Base-by-base conservation (phyloP, 23 red algal genomes). In the Pyropia yezoensis region DNA sequence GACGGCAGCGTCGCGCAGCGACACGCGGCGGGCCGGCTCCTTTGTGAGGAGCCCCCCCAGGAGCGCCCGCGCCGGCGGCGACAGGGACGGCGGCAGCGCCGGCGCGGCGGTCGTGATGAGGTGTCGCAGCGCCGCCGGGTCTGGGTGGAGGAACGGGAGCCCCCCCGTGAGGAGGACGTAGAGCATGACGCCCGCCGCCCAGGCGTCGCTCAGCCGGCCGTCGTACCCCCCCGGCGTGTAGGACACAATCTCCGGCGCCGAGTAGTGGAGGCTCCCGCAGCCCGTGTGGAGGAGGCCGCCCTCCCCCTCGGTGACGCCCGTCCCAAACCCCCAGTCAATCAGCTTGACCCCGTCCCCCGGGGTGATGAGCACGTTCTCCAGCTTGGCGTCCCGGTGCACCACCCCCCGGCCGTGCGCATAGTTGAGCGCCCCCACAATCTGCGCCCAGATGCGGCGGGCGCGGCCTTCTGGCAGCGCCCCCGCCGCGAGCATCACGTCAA, bases 241-340 rank as follows among this genome's bases (percentile, higher is more conserved):
- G 5, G 54, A 58, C 32, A 96, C 52, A 27, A 96, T 80, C 71
- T 96, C 91, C 8, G 91, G 91, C 13, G 91, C 91, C 24, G 78
- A 88, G 73, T 96, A 96, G 33, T 84, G 67, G 62, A 65, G 78
- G 22, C 78, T 84, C 7, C 83, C 83, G 33, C 83, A 88, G 11
- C 49, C 57, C 18, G 83, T 88, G 22, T 51, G 64, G 66, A 88
- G 73, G 74, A 88, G 63, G 18, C 29, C 34, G 32, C 77, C 58
- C 32, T 67, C 65, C 16, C 73, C 75, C 15, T 69, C 33, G 3
- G 75, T 18, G 18, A 58, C 67, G 54, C 71, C 87, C 77, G 80
- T 75, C 12, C 90, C 90, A 77, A 95, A 95, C 2, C 90, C 90
- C 49, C 86, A 95, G 62, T 95, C 90, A 67, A 52, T 76, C 14